phyloP scores from a whole-genome alignment of 164 flowering plant genomes.

The Umbilicus rupestris region DNA sequence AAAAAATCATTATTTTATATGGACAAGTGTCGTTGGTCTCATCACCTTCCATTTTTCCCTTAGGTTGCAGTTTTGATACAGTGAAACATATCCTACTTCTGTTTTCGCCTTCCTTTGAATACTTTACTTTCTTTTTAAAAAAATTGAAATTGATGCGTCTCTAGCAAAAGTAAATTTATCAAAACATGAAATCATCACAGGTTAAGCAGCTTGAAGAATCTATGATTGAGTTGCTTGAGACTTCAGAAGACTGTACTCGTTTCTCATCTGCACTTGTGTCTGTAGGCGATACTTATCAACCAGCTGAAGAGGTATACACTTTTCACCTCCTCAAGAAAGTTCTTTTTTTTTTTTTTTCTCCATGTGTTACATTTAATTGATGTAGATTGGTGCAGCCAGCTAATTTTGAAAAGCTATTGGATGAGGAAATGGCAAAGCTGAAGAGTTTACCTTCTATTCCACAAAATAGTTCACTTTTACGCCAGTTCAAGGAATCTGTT shows the following conservation, averaged over 20 bases:
- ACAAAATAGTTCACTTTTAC: conserved; percentile 36
- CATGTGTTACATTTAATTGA: background rate
- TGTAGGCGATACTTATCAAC: conserved; percentile 39
- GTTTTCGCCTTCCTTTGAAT: too few relatives aligned
- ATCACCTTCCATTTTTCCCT: too few relatives aligned
- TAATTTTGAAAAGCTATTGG: conserved; percentile 62
- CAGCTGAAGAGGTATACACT: conserved; percentile 35
- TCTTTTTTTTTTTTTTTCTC: background rate
- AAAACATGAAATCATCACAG: conserved; percentile 20
- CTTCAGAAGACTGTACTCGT: conserved; percentile 35
- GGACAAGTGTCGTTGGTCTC: too few relatives aligned
- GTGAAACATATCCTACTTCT: too few relatives aligned
- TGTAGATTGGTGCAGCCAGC: conserved; percentile 57
- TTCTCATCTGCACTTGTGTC: conserved; percentile 49
- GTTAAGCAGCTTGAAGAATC: conserved; percentile 67
- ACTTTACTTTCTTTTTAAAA: background rate
- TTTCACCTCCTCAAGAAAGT: background rate
- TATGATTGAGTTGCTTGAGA: conserved; percentile 40
- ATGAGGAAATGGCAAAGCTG: conserved; percentile 36
- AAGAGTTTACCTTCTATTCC: conserved; percentile 29
- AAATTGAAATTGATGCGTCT: background rate
- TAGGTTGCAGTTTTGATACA: too few relatives aligned
- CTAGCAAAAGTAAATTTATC: background rate
- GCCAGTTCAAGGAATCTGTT: conserved; percentile 75
- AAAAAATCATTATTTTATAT: too few relatives aligned